Evolutionary conservation across 1,139 yeast species (phyloP).

Genomic region (Taphrina confusa): DNA sequence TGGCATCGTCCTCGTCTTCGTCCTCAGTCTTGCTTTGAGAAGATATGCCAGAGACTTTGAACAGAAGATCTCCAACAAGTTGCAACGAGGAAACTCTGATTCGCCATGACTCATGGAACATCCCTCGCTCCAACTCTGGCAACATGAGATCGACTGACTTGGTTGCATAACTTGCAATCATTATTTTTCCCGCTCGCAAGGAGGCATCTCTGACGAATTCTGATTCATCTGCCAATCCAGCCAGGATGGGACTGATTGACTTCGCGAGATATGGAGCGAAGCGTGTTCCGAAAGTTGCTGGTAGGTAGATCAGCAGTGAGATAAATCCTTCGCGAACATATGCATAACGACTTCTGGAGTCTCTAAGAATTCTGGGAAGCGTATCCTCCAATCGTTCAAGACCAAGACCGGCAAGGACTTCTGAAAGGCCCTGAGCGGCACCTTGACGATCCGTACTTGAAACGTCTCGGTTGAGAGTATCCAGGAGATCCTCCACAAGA

Average conservation of each 20-base stretch:
- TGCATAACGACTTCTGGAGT: constrained; percentile 65
- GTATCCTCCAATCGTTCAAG: constrained; percentile 81
- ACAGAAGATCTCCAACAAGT: constrained; percentile 92
- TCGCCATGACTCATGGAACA: constrained; percentile 78
- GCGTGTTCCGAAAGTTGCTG: constrained; percentile 91
- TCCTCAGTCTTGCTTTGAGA: constrained; percentile 41
- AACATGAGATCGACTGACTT: constrained; percentile 89
- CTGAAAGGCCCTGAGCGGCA: constrained; percentile 95
- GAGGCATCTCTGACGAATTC: constrained; percentile 89
- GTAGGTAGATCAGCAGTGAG: constrained; percentile 85
- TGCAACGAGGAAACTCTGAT: constrained; percentile 93
- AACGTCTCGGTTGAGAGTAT: constrained; percentile 74
- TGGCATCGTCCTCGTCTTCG: constrained; percentile 52
- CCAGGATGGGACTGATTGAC: constrained; percentile 85
- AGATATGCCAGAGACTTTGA: constrained; percentile 85
- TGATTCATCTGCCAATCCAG: constrained; percentile 85
- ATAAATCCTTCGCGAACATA: constrained; percentile 88
- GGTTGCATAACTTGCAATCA: constrained; percentile 87
- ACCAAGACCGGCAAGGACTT: constrained; percentile 90
- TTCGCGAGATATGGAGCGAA: constrained; percentile 84
- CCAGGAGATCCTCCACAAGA: constrained; percentile 76
- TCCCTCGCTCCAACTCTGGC: constrained; percentile 90
- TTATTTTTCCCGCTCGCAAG: constrained; percentile 85
- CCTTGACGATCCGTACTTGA: constrained; percentile 92
- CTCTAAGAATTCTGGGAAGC: constrained; percentile 75